Evolutionary conservation across 345 rosid genomes (phyloP), one percentile per base, ranked within the genome.

Genomic region (Adansonia digitata): DNA sequence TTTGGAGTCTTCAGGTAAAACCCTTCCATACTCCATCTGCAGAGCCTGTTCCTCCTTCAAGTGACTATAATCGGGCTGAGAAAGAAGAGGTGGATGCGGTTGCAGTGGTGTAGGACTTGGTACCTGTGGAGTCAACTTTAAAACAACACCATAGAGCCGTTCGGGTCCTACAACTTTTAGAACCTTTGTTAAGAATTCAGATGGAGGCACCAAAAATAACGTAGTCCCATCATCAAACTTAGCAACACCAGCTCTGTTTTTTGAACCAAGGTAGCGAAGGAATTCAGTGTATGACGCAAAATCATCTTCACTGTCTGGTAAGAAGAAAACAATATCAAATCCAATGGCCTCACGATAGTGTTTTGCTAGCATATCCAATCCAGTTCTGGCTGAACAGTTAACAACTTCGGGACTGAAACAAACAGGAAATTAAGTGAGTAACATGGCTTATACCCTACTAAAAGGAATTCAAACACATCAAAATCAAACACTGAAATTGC

Each of bases 361-460:
- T 80, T 89, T 89, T 34, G 96, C 79, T 7, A 95, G 97, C 91
- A 90, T 87, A 85, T 95, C 99, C 87, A 95, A 77, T 77, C 99
- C 97, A 22, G 99, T 95, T 83, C 98, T 86, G 75, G 99, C 99
- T 22, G 99, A 93, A 84, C 99, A 95, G 77, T 95, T 93, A 70
- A 95, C 83, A 69, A 89, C 89, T 80, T 84, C 91, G 69, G 99
- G 99, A 75, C 98, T 95, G 86, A 80, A 49, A 34, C 29, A 48
- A 61, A 61, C 55, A 61, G 13, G 4, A 46, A 34, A 34, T 45
- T 20, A 37, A 45, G 55, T 51, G 7, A 71, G 63, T 22, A 39
- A n/a, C 51, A 37, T 3, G 55, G 15, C 57, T 43, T 46, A 29
- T 26, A 15, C 24, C 42, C 15, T 22, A 66, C 51, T 22, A 34